Conservation (phyloP, 768 basidiomycete species). For the Scleroderma bovista region DNA sequence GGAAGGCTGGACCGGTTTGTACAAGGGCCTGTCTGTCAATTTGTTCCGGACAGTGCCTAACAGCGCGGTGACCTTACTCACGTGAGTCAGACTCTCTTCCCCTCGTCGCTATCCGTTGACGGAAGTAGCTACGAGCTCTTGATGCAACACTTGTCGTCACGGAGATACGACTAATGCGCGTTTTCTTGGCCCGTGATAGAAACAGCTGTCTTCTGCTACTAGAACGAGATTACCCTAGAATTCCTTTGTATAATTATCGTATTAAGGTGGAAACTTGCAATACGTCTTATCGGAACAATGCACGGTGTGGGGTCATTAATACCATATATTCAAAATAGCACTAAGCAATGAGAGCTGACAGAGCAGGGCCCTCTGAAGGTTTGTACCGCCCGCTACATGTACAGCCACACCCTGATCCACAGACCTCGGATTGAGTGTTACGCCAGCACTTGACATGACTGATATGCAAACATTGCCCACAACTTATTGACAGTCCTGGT, state of each 20-base stretch:
- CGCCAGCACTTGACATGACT: conserved; percentile 65
- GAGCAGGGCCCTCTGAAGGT: not conserved
- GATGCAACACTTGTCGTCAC: conserved; percentile 27
- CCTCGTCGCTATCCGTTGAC: conserved; percentile 1
- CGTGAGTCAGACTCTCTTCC: conserved; percentile 11
- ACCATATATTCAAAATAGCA: too few relatives aligned
- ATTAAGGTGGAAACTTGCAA: not conserved
- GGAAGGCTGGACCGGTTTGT: conserved; percentile 87
- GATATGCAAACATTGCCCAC: conserved; percentile 57
- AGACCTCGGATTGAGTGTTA: conserved; percentile 38
- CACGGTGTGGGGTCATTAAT: too few relatives aligned
- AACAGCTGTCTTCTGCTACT: not conserved
- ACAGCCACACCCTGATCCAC: conserved; percentile 69
- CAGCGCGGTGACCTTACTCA: conserved; percentile 89
- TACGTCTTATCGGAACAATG: not conserved
- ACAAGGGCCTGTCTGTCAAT: conserved; percentile 92
- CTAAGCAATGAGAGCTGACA: not conserved
- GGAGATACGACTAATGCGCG: not conserved
- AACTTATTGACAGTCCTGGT: conserved; percentile 57
- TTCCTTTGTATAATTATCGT: too few relatives aligned
- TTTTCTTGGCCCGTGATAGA: too few relatives aligned
- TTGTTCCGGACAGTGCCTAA: conserved; percentile 93
- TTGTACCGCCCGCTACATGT: conserved; percentile 34
- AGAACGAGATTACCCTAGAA: not conserved
- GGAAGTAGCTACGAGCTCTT: conserved; percentile 25